phyloP scores from a whole-genome alignment of 129 eudicot genomes.

The Lactuca sativa region DNA sequence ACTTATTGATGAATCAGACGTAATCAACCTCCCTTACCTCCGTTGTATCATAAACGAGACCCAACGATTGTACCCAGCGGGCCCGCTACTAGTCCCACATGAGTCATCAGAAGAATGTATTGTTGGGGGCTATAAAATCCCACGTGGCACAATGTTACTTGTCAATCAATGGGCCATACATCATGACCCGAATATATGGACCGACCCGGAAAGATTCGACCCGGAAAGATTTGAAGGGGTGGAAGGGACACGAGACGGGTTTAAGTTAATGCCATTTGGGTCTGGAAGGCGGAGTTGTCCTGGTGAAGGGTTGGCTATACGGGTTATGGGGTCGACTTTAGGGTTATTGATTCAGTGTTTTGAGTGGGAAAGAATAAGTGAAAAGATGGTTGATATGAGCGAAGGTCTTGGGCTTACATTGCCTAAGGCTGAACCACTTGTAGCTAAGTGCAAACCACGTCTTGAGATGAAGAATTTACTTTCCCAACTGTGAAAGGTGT shows the following conservation, averaged over 20 bases:
- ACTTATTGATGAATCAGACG: constrained; percentile 46
- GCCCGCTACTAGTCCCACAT: constrained; percentile 52
- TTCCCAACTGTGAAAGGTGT: neutral
- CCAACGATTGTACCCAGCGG: constrained; percentile 43
- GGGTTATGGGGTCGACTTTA: constrained; percentile 44
- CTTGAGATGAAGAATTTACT: constrained; percentile 17
- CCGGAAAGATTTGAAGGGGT: constrained; percentile 52
- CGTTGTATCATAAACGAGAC: constrained; percentile 58
- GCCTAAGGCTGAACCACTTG: constrained; percentile 50
- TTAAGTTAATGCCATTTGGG: constrained; percentile 60
- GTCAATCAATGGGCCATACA: constrained; percentile 54
- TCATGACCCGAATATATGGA: constrained; percentile 45
- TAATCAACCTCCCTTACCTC: constrained; percentile 45
- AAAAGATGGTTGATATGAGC: constrained; percentile 49
- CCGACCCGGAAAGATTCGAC: constrained; percentile 36
- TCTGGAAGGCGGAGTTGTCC: constrained; percentile 77
- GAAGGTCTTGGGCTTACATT: constrained; percentile 38
- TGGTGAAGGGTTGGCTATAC: constrained; percentile 62
- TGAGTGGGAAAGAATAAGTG: constrained; percentile 54
- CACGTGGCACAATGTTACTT: constrained; percentile 49
- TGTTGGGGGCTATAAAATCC: constrained; percentile 48
- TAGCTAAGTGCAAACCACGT: constrained; percentile 50
- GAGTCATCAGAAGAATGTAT: constrained; percentile 52
- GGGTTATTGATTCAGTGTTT: constrained; percentile 69
- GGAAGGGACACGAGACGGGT: constrained; percentile 35